Conservation (phyloP, 495 filamentous ascomycete species). For the Annulohypoxylon moriforme region DNA sequence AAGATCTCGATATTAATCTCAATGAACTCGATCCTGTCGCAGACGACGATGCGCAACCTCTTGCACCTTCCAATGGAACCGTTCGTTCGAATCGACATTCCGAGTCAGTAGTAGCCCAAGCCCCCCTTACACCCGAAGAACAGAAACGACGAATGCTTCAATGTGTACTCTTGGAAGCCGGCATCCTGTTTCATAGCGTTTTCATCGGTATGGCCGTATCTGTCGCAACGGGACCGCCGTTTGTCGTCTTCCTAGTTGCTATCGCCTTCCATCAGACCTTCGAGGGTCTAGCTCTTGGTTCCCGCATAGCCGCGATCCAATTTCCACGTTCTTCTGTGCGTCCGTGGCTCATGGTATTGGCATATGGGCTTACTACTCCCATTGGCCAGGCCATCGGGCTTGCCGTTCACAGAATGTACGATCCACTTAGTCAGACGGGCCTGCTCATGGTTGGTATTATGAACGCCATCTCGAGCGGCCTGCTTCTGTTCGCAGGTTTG, state of each 20-base stretch:
- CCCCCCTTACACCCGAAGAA: conserved; percentile 53
- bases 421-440: conserved; percentile 82
- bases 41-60: conserved; percentile 41
- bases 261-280: conserved; percentile 85
- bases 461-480: conserved; percentile 88
- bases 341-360: conserved; percentile 96
- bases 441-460: conserved; percentile 91
- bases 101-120: conserved; percentile 40
- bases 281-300: conserved; percentile 79
- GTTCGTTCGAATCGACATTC: conserved; percentile 35
- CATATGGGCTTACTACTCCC: conserved; percentile 92
- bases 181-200: conserved; percentile 86
- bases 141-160: conserved; percentile 76
- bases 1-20: conserved; percentile 63
- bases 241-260: conserved; percentile 82
- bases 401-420: conserved; percentile 82
- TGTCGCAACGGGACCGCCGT: conserved; percentile 81
- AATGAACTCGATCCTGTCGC: conserved; percentile 61
- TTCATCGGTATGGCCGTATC: conserved; percentile 92
- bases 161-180: conserved; percentile 82
- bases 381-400: conserved; percentile 91
- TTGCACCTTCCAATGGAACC: conserved; percentile 31
- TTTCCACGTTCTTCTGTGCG: conserved; percentile 64
- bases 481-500: conserved; percentile 89
- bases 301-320: conserved; percentile 74